Evolutionary conservation across 169 alveolate species (phyloP).

Genomic region (Cryptosporidium andersoni): DNA sequence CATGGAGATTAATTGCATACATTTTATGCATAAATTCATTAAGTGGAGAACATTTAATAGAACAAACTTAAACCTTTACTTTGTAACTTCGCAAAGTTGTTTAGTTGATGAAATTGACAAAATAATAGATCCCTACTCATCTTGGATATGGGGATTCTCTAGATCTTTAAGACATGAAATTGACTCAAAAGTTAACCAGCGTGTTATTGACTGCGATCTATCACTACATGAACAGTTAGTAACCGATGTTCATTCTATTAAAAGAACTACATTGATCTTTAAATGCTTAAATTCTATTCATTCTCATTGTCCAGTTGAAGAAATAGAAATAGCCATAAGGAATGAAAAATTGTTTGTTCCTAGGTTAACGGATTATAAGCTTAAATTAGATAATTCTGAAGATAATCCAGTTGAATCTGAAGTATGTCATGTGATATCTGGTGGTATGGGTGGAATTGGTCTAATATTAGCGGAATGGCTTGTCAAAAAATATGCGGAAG

Average conservation of each 20-base stretch:
- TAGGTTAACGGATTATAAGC: slow-evolving; percentile 8
- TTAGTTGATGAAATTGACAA: not conserved
- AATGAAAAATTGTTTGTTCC: slow-evolving; percentile 33
- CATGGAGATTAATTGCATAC: slow-evolving; percentile 8
- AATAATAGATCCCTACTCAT: not conserved
- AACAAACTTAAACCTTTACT: slow-evolving; percentile 2
- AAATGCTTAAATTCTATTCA: not conserved
- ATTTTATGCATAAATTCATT: slow-evolving; percentile 9
- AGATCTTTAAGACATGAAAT: slow-evolving; percentile 48
- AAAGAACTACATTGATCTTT: not conserved
- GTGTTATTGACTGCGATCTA: slow-evolving; percentile 21
- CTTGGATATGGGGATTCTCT: slow-evolving; percentile 68
- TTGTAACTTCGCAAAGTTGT: slow-evolving; percentile 4
- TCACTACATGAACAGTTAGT: not conserved
- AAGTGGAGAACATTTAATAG: not conserved
- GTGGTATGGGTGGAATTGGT: slow-evolving; percentile 78
- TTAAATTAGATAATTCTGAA: not conserved
- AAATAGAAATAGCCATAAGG: slow-evolving; percentile 28
- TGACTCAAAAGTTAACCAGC: slow-evolving; percentile 3
- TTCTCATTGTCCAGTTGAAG: slow-evolving; percentile 2
- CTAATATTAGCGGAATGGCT: slow-evolving; percentile 76
- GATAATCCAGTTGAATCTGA: not conserved
- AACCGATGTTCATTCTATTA: not conserved
- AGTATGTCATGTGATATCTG: slow-evolving; percentile 73
- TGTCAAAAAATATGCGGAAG: slow-evolving; percentile 70